A percentile compares a stretch with the other conserved stretches of the same genome.
Conservation (phyloP, 768 basidiomycete species). For the Leccinum variicolor region DNA sequence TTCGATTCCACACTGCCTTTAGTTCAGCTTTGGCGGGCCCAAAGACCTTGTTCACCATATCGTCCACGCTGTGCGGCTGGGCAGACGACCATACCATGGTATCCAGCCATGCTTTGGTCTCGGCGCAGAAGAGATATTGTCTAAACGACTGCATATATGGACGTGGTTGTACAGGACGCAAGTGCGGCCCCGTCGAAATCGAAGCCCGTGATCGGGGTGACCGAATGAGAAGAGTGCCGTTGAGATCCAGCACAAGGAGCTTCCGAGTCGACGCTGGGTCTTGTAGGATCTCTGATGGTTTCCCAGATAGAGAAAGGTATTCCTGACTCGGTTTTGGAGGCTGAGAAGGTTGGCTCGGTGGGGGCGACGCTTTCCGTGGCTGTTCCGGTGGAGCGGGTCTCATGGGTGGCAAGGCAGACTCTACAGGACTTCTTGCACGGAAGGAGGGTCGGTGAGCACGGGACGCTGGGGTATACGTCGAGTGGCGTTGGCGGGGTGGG, state of each 20-base stretch:
- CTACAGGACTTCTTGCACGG: slow-evolving; percentile 9
- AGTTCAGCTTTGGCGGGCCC: slow-evolving; percentile 39
- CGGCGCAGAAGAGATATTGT: slow-evolving; percentile 58
- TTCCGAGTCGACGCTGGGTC: slow-evolving; percentile 43
- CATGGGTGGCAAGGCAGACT: background rate
- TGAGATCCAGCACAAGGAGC: slow-evolving; percentile 62
- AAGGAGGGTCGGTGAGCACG: slow-evolving; percentile 3
- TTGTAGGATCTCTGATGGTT: slow-evolving; percentile 25
- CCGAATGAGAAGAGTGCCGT: slow-evolving; percentile 70
- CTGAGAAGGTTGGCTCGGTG: slow-evolving; percentile 1
- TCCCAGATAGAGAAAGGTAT: slow-evolving; percentile 35
- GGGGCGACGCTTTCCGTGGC: slow-evolving; percentile 3
- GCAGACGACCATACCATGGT: slow-evolving; percentile 91
- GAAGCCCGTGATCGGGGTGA: slow-evolving; percentile 30
- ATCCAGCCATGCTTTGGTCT: slow-evolving; percentile 67
- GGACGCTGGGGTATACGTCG: slow-evolving; percentile 8
- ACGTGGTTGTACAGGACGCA: slow-evolving; percentile 50
- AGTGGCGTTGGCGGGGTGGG: slow-evolving; percentile 8
- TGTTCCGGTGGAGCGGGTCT: background rate
- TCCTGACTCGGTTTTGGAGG: slow-evolving; percentile 28
- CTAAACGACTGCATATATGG: slow-evolving; percentile 65
- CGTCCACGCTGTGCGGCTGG: slow-evolving; percentile 71
- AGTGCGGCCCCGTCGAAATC: slow-evolving; percentile 10
- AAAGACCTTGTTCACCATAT: slow-evolving; percentile 71
- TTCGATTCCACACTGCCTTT: slow-evolving; percentile 74